Evolutionary conservation across 345 rosid genomes (phyloP).

Genomic region (Gossypium longicalyx): DNA sequence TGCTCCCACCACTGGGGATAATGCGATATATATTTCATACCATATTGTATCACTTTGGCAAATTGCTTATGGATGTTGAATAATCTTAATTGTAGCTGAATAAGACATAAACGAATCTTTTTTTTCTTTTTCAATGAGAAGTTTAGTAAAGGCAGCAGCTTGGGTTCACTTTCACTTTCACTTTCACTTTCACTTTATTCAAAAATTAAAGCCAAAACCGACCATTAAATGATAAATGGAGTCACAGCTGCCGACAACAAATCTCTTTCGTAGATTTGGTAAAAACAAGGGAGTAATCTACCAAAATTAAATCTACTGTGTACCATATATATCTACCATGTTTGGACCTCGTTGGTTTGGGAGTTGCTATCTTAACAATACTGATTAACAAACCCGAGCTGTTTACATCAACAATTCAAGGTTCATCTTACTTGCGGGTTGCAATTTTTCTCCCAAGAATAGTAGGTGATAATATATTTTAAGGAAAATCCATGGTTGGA

Average conservation of each 20-base stretch:
- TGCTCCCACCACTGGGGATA: background rate
- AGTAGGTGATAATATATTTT: too few species aligned
- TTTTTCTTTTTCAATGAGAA: background rate
- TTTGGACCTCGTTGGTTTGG: background rate
- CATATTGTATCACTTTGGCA: background rate
- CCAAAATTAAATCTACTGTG: background rate
- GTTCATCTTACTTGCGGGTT: background rate
- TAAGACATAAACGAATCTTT: background rate
- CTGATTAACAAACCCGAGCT: background rate
- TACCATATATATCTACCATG: background rate
- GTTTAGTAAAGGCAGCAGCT: background rate
- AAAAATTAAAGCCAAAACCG: background rate
- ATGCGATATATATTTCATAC: background rate
- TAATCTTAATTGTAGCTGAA: background rate
- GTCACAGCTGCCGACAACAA: conserved; percentile 3
- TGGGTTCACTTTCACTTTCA: background rate
- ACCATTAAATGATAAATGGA: background rate
- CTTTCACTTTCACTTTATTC: background rate
- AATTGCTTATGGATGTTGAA: background rate
- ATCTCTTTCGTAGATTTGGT: conserved; percentile 3
- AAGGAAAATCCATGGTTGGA: too few species aligned
- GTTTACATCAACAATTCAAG: conserved; percentile 3
- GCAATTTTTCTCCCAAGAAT: background rate
- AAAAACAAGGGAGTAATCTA: background rate
- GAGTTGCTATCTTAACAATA: background rate